Evolutionary conservation across 495 filamentous ascomycete species (phyloP), one percentile per base, ranked within the genome.

Genomic region (Aspergillus mulundensis): DNA sequence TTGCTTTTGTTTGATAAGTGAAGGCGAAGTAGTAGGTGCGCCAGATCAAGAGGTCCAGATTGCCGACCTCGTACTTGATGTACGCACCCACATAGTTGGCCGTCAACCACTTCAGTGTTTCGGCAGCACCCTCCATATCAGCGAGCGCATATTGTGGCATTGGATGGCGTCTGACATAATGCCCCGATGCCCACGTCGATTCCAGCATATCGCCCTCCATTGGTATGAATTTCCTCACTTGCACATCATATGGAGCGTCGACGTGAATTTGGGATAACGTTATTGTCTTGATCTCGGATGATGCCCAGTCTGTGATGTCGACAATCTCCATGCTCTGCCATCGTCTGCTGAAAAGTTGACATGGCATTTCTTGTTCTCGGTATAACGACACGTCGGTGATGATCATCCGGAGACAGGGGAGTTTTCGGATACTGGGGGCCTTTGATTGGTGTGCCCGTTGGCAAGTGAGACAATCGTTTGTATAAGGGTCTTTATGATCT

Each of bases 361-460:
- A 57, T 8, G 54, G 54, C 54, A 50, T 57, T 14, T 57, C 46
- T 21, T 57, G 54, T 19, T 57, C 54, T 41, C 54, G 46, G 15
- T 57, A 57, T 8, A 57, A 20, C 7, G 54, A 57, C 6, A 50
- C 54, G 30, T 57, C 54, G 28, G 54, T 57, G 46, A 57, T 57
- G 11, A 50, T 57, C 46, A 25, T 50, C 18, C 54, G 54, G 28
- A 57, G 54, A 23, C 54, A 57, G 7, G 54, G 54, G 6, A 57
- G 21, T 38, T 41, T 43, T 11, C 45, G 47, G 11, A 50, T 57
- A 25, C 39, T 50, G 16, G 28, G 38, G 15, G 40, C 30, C 40
- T 57, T 57, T 20, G 54, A 57, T n/a, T 44, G 40, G 34, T 57
- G 54, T 28, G 54, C 46, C 24, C 54, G 54, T 50, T 57, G 54